These are phyloP conservation scores for Beauveria bassiana DNA, from an alignment of 2,329 filamentous ascomycete species.

Conservation along the genomic window DNA sequence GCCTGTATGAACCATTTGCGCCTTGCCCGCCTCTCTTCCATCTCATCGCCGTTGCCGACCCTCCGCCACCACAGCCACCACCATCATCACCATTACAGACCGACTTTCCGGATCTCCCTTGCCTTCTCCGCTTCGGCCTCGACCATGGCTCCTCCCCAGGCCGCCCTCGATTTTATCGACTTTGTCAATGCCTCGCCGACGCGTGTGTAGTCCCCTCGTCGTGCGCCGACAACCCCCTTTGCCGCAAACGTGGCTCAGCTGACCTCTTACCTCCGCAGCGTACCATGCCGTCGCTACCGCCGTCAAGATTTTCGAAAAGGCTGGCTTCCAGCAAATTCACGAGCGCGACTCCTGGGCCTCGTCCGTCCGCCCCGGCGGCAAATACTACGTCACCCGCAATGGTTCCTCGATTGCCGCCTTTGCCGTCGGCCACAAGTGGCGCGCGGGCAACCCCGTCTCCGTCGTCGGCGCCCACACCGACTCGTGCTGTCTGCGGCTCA, in stretches of 20 bases:
- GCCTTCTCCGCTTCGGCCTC: slow-evolving; percentile 24
- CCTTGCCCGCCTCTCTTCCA: background rate
- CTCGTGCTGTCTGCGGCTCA: slow-evolving; percentile 83
- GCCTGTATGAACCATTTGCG: slow-evolving; percentile 1
- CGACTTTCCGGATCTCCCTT: background rate
- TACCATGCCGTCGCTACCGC: slow-evolving; percentile 88
- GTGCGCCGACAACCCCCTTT: slow-evolving; percentile 11
- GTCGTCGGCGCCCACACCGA: slow-evolving; percentile 97
- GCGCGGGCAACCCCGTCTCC: slow-evolving; percentile 78
- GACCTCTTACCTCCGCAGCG: slow-evolving; percentile 42
- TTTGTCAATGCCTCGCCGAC: slow-evolving; percentile 94
- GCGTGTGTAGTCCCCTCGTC: slow-evolving; percentile 47
- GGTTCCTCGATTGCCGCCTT: slow-evolving; percentile 88
- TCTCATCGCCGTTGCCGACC: background rate
- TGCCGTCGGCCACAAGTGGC: slow-evolving; percentile 84
- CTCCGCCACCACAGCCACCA: background rate
- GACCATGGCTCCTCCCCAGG: slow-evolving; percentile 45
- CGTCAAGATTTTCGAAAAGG: slow-evolving; percentile 66
- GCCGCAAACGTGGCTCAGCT: slow-evolving; percentile 1
- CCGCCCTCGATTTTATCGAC: slow-evolving; percentile 77
- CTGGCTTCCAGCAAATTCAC: slow-evolving; percentile 81
- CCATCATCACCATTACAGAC: background rate
- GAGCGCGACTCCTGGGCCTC: slow-evolving; percentile 86
- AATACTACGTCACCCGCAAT: slow-evolving; percentile 95
- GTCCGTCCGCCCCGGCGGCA: slow-evolving; percentile 73